A percentile compares a stretch with the other conserved stretches of the same genome.
Evolutionary conservation across 176 grass and related monocot genomes (phyloP).

Genomic region (Rhynchospora breviuscula): DNA sequence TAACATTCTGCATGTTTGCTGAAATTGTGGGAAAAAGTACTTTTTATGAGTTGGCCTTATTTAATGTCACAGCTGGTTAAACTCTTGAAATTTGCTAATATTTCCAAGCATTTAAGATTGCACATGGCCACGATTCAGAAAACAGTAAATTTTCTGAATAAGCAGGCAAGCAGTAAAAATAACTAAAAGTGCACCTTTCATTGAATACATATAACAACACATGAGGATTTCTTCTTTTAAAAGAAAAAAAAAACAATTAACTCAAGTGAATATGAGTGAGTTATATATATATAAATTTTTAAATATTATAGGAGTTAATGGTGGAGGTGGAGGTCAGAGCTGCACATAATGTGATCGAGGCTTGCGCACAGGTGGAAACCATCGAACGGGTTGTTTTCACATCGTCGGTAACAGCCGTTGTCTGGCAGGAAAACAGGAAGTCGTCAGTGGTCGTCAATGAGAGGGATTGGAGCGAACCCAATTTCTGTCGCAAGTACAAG

Average conservation of each 20-base stretch:
- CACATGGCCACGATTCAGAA: conserved; percentile 19
- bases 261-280: background rate
- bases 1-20: background rate
- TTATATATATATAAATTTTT: too few species aligned
- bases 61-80: conserved; percentile 54
- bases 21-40: conserved; percentile 2
- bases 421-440: conserved; percentile 50
- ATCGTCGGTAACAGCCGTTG: conserved; percentile 80
- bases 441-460: conserved; percentile 35
- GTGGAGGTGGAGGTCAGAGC: conserved; percentile 76
- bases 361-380: conserved; percentile 66
- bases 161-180: background rate
- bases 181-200: background rate
- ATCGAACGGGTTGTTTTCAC: conserved; percentile 89
- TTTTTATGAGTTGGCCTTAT: conserved; percentile 39
- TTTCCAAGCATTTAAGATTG: conserved; percentile 27
- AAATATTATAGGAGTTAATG: conserved; percentile 46
- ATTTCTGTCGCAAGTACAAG: conserved; percentile 68
- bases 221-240: background rate
- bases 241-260: background rate
- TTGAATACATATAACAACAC: background rate
- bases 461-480: conserved; percentile 81
- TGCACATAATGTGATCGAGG: conserved; percentile 94
- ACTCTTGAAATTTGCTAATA: background rate
- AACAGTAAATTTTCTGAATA: conserved; percentile 23